Percentiles rank a stretch among this genome's conserved stretches.
These are phyloP conservation scores for Coemansia sp. DNA, from an alignment of 192 early-diverging fungal genomes.

Conservation along the genomic window DNA sequence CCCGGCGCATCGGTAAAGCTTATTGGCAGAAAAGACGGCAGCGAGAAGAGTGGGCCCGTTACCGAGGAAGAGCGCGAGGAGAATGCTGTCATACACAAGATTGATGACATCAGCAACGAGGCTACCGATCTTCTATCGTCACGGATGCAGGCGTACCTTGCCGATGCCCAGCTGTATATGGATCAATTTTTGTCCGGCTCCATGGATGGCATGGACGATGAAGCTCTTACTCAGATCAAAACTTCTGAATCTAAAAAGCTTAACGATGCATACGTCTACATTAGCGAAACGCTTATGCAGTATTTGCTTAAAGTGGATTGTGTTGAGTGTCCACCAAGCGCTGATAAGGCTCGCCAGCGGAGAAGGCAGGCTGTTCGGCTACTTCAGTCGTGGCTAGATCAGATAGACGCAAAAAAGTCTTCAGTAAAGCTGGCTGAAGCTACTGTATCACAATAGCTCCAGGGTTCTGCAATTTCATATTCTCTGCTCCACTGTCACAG, in stretches of 20 bases:
- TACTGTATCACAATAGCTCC: slow-evolving; percentile 35
- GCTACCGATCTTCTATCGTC: slow-evolving; percentile 45
- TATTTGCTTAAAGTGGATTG: slow-evolving; percentile 73
- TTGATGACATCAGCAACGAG: slow-evolving; percentile 51
- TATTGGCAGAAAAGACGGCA: slow-evolving; percentile 59
- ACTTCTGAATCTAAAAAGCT: slow-evolving; percentile 61
- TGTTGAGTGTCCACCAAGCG: slow-evolving; percentile 66
- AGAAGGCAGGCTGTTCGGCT: slow-evolving; percentile 71
- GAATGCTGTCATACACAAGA: slow-evolving; percentile 47
- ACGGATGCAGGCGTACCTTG: slow-evolving; percentile 52
- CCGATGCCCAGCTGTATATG: slow-evolving; percentile 50
- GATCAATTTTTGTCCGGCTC: slow-evolving; percentile 44
- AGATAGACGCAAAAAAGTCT: slow-evolving; percentile 71
- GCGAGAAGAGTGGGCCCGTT: slow-evolving; percentile 30
- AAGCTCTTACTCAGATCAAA: slow-evolving; percentile 40
- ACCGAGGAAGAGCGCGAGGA: slow-evolving; percentile 53
- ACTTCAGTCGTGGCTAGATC: slow-evolving; percentile 74
- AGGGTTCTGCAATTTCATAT: not conserved
- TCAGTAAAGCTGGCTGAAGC: slow-evolving; percentile 59
- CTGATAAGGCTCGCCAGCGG: slow-evolving; percentile 69
- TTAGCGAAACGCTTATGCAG: slow-evolving; percentile 80
- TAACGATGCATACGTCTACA: slow-evolving; percentile 62
- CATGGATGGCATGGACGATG: slow-evolving; percentile 39
- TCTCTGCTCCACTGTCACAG: not conserved
- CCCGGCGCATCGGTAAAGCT: slow-evolving; percentile 73